A percentile compares a stretch with the other conserved stretches of the same genome.
These are phyloP conservation scores for Rhodofomes roseus DNA, from an alignment of 1,284 basidiomycete species.

Conservation along the genomic window DNA sequence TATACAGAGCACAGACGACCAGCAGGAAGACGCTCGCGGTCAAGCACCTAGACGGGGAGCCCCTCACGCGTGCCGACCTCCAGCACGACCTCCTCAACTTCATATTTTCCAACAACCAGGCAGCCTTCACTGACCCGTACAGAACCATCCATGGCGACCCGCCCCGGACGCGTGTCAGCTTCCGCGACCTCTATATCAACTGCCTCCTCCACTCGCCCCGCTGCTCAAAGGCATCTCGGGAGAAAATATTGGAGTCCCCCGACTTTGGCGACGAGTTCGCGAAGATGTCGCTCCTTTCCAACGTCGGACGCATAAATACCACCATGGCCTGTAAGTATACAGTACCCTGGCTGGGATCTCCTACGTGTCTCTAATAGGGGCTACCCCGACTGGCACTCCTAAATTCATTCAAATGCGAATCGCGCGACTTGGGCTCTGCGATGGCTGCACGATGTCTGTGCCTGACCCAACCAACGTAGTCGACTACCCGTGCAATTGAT, in stretches of 20 bases:
- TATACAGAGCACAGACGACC: constrained; percentile 45
- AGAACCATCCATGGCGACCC: constrained; percentile 36
- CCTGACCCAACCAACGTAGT: constrained; percentile 8
- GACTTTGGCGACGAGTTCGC: constrained; percentile 80
- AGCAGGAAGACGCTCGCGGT: constrained; percentile 74
- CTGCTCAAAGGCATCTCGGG: constrained; percentile 84
- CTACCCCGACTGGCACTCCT: neutral
- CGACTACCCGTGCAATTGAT: constrained; percentile 3
- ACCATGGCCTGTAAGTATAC: constrained; percentile 81
- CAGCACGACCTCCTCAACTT: constrained; percentile 81
- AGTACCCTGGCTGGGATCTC: neutral
- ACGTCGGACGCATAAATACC: constrained; percentile 92
- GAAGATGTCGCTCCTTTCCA: constrained; percentile 83
- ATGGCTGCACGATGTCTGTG: neutral
- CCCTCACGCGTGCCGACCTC: constrained; percentile 75
- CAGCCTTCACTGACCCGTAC: constrained; percentile 69
- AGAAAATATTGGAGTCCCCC: constrained; percentile 79
- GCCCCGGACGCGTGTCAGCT: constrained; percentile 58
- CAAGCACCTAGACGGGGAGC: constrained; percentile 74
- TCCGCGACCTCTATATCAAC: constrained; percentile 83
- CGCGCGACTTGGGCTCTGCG: neutral
- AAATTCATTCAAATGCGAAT: neutral
- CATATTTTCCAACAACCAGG: constrained; percentile 69
- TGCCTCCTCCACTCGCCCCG: constrained; percentile 75
- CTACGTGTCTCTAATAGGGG: neutral